A percentile compares a stretch with the other conserved stretches of the same genome.
Evolutionary conservation across 2,329 filamentous ascomycete species (phyloP).

Genomic region (Aaosphaeria arxii): DNA sequence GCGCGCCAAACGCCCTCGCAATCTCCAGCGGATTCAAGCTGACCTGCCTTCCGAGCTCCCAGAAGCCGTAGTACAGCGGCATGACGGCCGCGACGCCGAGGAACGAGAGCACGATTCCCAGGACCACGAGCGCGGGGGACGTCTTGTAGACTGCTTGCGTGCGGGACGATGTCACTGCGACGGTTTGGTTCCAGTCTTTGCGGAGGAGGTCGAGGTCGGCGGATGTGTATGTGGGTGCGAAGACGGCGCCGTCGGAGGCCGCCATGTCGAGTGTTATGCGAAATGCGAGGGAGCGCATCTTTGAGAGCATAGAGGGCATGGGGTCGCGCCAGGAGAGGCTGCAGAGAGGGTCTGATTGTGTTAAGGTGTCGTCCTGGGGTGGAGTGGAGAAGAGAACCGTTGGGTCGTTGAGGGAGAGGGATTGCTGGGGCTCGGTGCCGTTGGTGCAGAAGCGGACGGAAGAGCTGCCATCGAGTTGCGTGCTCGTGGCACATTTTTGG

Average conservation of each 20-base stretch:
- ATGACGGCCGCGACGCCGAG: slow-evolving; percentile 12
- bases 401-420: slow-evolving; percentile 5
- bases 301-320: slow-evolving; percentile 11
- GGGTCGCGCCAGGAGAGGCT: slow-evolving; percentile 12
- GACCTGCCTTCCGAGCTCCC: slow-evolving; percentile 24
- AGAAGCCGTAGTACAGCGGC: slow-evolving; percentile 24
- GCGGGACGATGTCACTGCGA: slow-evolving; percentile 1
- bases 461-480: not conserved
- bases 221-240: slow-evolving; percentile 4
- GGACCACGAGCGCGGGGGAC: slow-evolving; percentile 2
- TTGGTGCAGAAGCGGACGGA: slow-evolving; percentile 4
- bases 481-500: slow-evolving; percentile 7
- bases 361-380: not conserved
- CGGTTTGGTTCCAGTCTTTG: slow-evolving; percentile 6
- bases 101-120: slow-evolving; percentile 13
- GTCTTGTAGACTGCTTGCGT: slow-evolving; percentile 4
- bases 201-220: slow-evolving; percentile 1
- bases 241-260: slow-evolving; percentile 5
- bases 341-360: slow-evolving; percentile 5
- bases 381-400: slow-evolving; percentile 7
- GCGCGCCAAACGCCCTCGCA: slow-evolving; percentile 29
- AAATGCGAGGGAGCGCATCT: slow-evolving; percentile 14
- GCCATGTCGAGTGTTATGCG: slow-evolving; percentile 13
- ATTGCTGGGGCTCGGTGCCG: not conserved
- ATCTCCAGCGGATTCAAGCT: slow-evolving; percentile 31